Base-by-base conservation (phyloP, 768 basidiomycete genomes). In the Suillus hirtellus region DNA sequence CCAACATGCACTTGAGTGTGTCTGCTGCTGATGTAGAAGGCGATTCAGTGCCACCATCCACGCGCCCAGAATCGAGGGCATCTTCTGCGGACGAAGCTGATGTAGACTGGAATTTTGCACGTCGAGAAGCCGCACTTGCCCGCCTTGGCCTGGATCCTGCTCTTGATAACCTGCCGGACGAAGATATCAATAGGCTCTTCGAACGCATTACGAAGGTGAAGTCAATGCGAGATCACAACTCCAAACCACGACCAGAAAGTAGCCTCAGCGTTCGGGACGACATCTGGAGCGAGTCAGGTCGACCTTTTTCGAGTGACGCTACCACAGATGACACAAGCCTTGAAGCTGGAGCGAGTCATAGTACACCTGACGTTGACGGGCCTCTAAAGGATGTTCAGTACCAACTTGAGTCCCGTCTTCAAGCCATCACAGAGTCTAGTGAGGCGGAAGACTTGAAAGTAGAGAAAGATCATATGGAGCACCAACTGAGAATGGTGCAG, bases 21-120 rank as follows among this genome's bases (percentile, higher is more conserved):
- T 83, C 88, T 44, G 89, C 89, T 47, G 81, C 78, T 8, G 93
- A 94, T 64, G 70, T 92, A 7, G 89, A 89, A 58, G 81, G 76
- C 4, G 83, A 78, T 17, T 79, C 69, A 37, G 73, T 67, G 34
- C 78, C 82, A 0, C 81, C 83, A 24, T 83, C 83, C 14, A 86
- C 90, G 10, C 86, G 92, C n/a, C 92, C 94, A 2, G 88, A 88
- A 50, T 93, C 93, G 7, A 89, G 91, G 3, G 79, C 83, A 1
- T 87, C 88, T 14, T 84, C 84, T 3, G 84, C 85, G 27, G 89
- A 85, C 61, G 81, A 85, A 34, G 82, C 75, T 34, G 90, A 93
- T 66, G 90, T 95, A 50, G 97, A 99, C 74, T 99, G 97, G 97
- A 92, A 88, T n/a, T 99, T 89, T 74, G 97, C 97, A 7, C 92